These are phyloP conservation scores for Podosphaera xanthii DNA, from an alignment of 2,329 filamentous ascomycete genomes.

Conservation along the genomic window DNA sequence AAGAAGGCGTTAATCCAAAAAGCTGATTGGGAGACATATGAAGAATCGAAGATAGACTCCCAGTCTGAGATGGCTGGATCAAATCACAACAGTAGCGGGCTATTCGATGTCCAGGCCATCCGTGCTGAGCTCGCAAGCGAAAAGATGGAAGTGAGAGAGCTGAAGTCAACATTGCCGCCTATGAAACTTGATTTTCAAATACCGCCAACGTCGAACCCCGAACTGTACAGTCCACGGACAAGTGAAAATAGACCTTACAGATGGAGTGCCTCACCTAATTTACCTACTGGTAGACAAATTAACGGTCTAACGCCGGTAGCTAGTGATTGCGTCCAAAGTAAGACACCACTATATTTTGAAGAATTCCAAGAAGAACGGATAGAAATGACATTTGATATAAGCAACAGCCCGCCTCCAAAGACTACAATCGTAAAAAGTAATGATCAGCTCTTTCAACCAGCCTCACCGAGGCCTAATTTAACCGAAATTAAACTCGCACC, in stretches of 20 bases:
- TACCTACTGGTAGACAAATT: background rate
- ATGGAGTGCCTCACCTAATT: background rate
- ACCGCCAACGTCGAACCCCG: conserved; percentile 4
- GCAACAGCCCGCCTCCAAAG: conserved; percentile 24
- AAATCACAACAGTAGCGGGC: conserved; percentile 25
- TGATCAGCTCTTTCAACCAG: background rate
- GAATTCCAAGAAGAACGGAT: conserved; percentile 22
- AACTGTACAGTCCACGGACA: background rate
- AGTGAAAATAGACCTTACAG: background rate
- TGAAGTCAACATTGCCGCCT: conserved; percentile 70
- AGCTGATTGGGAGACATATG: conserved; percentile 86
- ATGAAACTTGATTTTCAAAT: conserved; percentile 49
- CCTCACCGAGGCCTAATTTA: background rate
- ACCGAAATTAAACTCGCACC: background rate
- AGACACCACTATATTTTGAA: conserved; percentile 5
- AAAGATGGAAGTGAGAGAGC: conserved; percentile 44
- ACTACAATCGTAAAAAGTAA: conserved; percentile 20
- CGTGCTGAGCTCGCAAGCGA: conserved; percentile 48
- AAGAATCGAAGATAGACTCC: conserved; percentile 34
- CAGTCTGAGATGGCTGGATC: conserved; percentile 10
- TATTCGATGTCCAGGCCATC: conserved; percentile 94
- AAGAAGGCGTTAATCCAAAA: conserved; percentile 49
- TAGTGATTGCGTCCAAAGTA: conserved; percentile 4
- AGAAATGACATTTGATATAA: conserved; percentile 51
- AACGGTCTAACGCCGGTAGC: background rate